Evolutionary conservation across 2,329 filamentous ascomycete species (phyloP), one percentile per base, ranked within the genome.

Genomic region (Clonostachys solani): DNA sequence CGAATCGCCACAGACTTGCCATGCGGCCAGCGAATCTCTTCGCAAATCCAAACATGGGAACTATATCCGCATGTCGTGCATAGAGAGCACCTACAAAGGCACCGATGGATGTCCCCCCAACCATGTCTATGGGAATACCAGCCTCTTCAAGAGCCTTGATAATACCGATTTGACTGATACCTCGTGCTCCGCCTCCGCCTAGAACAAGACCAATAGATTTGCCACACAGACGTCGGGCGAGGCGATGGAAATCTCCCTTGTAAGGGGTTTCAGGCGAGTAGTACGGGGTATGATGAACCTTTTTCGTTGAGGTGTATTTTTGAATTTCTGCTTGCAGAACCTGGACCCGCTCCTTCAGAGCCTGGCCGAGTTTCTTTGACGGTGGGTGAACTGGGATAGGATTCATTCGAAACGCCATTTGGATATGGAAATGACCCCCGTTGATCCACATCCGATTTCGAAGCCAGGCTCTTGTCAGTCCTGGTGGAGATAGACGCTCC

Each of bases 1-100:
- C 92, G 64, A 99, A 96, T n/a, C 94, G 84, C 94, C 94, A 99
- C 70, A 97, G 89, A 66, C 92, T 97, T 41, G 89, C 90, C 95
- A 99, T 99, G n/a, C 95, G 87, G 5, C 94, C 92, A 0, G 94
- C 83, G 64, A 99, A 99, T 64, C 96, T 96, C 78, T 99, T 99
- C 13, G 91, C 91, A 42, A 95, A 81, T 1, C 94, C 94, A 59
- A 95, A 96, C 80, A 97, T 96, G 12, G 94, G 94, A 5, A 99
- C 92, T 1, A 96, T 85, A 60, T 99, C 95, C 10, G 92, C 94
- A 62, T 99, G 94, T 48, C 92, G 88, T 2, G 95, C 94, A 64
- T 99, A 99, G 2, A 99, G 74, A 2, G 89, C 94, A 8, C 95
- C 94, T 46, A 97, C 92, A 62, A 99, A 97, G 2, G 92, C 83